These are phyloP conservation scores for Podospora pseudopauciseta DNA, from an alignment of 495 filamentous ascomycete genomes.

Conservation along the genomic window DNA sequence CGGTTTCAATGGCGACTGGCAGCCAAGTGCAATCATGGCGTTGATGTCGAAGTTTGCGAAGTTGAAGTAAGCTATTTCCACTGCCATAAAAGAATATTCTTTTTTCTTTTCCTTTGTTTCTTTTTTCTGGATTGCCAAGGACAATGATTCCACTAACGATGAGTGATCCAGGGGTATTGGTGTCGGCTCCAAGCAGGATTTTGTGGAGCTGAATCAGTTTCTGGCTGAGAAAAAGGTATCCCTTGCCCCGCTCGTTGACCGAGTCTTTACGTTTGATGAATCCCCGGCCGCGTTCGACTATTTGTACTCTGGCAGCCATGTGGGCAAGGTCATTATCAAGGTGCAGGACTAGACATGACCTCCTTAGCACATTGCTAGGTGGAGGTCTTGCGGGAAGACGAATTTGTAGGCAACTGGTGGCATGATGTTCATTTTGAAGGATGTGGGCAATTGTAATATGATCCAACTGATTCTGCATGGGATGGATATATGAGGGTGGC, in stretches of 20 bases:
- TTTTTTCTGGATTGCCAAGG: too few species aligned
- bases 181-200: conserved; percentile 36
- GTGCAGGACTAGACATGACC: conserved; percentile 16
- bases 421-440: conserved; percentile 45
- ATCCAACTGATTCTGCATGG: background rate
- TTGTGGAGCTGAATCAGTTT: conserved; percentile 36
- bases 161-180: conserved; percentile 31
- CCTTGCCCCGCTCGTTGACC: conserved; percentile 31
- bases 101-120: too few species aligned
- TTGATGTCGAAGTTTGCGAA: conserved; percentile 20
- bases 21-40: conserved; percentile 15
- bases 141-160: background rate
- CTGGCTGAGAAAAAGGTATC: conserved; percentile 34
- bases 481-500: background rate
- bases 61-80: conserved; percentile 5
- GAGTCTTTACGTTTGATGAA: conserved; percentile 37
- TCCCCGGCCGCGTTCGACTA: conserved; percentile 45
- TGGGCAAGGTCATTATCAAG: conserved; percentile 48
- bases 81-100: too few species aligned
- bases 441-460: background rate
- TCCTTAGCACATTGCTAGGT: conserved; percentile 50
- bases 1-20: conserved; percentile 14
- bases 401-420: conserved; percentile 59
- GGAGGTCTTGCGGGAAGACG: conserved; percentile 54
- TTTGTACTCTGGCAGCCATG: conserved; percentile 40